A percentile compares a stretch with the other conserved stretches of the same genome.
These are phyloP conservation scores for Trichoderma reesei DNA, from an alignment of 495 filamentous ascomycete species.

Conservation along the genomic window DNA sequence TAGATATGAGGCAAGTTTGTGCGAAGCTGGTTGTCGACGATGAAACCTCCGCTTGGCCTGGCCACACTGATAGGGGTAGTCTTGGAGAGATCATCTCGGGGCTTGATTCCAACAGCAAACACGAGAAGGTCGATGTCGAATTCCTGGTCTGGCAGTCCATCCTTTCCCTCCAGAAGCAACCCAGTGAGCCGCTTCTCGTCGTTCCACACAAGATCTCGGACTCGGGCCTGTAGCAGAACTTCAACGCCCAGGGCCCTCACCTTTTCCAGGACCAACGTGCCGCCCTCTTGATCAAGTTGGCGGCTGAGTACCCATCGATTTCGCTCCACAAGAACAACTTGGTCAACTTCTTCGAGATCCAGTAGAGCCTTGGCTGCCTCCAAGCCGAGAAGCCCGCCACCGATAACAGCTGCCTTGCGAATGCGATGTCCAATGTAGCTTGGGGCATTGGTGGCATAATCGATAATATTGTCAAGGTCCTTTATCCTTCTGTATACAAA, in stretches of 20 bases:
- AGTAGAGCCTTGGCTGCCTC: slow-evolving; percentile 96
- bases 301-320: slow-evolving; percentile 83
- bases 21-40: slow-evolving; percentile 58
- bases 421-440: slow-evolving; percentile 47
- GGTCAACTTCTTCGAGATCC: slow-evolving; percentile 67
- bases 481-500: slow-evolving; percentile 93
- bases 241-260: slow-evolving; percentile 75
- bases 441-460: slow-evolving; percentile 54
- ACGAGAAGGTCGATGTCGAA: slow-evolving; percentile 74
- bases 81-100: slow-evolving; percentile 71
- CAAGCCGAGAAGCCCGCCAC: slow-evolving; percentile 81
- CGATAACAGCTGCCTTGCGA: slow-evolving; percentile 54
- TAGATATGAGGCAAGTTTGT: slow-evolving; percentile 72
- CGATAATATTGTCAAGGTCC: slow-evolving; percentile 74
- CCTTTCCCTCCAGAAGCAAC: slow-evolving; percentile 33
- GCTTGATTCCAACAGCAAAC: slow-evolving; percentile 85
- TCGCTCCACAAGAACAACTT: slow-evolving; percentile 78
- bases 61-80: slow-evolving; percentile 64
- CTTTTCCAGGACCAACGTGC: slow-evolving; percentile 74
- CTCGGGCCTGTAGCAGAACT: slow-evolving; percentile 68
- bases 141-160: slow-evolving; percentile 37
- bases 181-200: not conserved
- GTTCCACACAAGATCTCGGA: slow-evolving; percentile 22
- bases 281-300: slow-evolving; percentile 81
- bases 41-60: slow-evolving; percentile 65